phyloP scores from a whole-genome alignment of 192 early-diverging fungal genomes.

The Chytriomyces hyalinus region DNA sequence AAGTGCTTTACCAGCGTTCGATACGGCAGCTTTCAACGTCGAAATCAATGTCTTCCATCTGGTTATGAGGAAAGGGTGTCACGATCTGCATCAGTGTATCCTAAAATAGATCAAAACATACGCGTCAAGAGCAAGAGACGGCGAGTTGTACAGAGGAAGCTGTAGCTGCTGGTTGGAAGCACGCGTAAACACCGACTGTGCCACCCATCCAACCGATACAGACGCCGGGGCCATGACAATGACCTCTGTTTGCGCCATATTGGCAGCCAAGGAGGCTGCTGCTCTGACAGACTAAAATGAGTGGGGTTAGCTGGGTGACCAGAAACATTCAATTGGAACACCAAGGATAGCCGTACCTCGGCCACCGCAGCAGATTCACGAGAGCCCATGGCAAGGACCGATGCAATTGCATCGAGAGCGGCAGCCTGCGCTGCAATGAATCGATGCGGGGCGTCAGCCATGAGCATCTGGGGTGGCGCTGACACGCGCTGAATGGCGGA shows the following conservation, averaged over 20 bases:
- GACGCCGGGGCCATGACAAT: neutral
- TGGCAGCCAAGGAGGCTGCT: neutral
- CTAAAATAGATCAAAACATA: neutral
- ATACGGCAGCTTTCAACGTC: neutral
- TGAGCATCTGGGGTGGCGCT: neutral
- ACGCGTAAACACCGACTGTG: neutral
- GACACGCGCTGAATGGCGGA: neutral
- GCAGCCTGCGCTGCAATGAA: slow-evolving; percentile 5
- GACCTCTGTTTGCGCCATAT: neutral
- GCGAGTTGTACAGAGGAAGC: neutral
- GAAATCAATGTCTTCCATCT: neutral
- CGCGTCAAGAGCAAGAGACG: slow-evolving; percentile 8
- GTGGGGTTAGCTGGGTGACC: neutral
- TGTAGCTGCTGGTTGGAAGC: neutral
- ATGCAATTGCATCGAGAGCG: neutral
- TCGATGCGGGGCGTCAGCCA: neutral
- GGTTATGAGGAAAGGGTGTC: neutral
- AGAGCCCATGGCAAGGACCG: neutral
- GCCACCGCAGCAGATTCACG: neutral
- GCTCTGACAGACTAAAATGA: neutral
- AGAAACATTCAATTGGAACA: neutral
- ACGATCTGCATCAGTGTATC: neutral
- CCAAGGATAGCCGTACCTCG: neutral
- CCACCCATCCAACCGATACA: neutral
- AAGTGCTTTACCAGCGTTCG: neutral